Base-by-base conservation (phyloP, 2,329 filamentous ascomycete genomes). In the Penicillium sp. region DNA sequence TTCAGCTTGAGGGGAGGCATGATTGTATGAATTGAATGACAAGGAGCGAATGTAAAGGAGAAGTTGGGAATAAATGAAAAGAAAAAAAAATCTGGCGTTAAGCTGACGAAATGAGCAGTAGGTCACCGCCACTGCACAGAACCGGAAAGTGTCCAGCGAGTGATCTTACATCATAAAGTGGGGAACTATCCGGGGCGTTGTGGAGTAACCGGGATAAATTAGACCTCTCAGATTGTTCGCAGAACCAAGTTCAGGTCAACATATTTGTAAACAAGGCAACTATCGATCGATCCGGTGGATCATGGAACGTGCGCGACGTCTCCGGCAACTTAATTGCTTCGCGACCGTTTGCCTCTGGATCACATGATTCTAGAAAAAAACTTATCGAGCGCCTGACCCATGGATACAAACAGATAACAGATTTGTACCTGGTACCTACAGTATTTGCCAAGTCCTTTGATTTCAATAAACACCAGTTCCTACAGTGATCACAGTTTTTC, bases 1-100 rank as follows among this genome's bases (percentile, higher is more conserved):
- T 63, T 76, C 54, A 79, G 74, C 67, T 76, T 75, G 57, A 78
- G 62, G 51, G 74, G 66, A 46, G 62, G 56, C 65, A 72, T 71
- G 55, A 65, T 70, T 59, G 56, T 57, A 63, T 53, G 24, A 59
- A 65, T 13, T 58, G 13, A 53, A 60, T 50, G 39, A 44, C 4
- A 39, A 44, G 11, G 22, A 42, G 37, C 4, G 10, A 48, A 54
- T 43, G 39, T 44, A 55, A 46, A 57, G n/a, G 26, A 33, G 33
- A 45, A 49, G 14, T 5, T 33, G 43, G 35, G 49, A 24, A 52
- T 46, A 45, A 22, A 54, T 13, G 26, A 27, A 37, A 10, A 33
- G 16, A 19, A 37, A 37, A 37, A 26, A 19, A 26, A 37, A 3
- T 19, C 1, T 7, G 35, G n/a, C 27, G 14, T 37, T n/a, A 8